A percentile compares a stretch with the other conserved stretches of the same genome.
Evolutionary conservation across 805 yeast species (phyloP).

Genomic region (Suhomyces prunicola): DNA sequence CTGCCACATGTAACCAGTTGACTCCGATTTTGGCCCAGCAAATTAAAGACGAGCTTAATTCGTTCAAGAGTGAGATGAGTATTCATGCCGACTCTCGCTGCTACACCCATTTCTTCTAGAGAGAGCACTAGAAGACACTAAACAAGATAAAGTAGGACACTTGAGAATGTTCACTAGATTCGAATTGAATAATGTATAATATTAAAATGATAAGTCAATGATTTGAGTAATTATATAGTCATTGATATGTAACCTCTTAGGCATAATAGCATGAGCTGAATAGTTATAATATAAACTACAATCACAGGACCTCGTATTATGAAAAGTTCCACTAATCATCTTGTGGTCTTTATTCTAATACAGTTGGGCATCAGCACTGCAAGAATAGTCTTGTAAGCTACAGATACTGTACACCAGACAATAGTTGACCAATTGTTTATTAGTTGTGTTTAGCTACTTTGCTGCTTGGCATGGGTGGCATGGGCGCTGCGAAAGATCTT

Average conservation of each 20-base stretch:
- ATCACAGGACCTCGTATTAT: too few relatives aligned
- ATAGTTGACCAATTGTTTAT: neutral
- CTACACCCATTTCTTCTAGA: conserved; percentile 77
- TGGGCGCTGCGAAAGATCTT: conserved; percentile 48
- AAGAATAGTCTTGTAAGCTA: too few relatives aligned
- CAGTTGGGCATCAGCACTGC: too few relatives aligned
- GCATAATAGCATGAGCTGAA: neutral
- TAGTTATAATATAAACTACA: neutral
- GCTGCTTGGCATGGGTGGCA: conserved; percentile 17
- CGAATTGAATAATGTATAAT: neutral
- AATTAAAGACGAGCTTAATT: conserved; percentile 82
- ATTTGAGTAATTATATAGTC: too few relatives aligned
- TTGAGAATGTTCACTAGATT: too few relatives aligned
- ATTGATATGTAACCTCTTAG: neutral
- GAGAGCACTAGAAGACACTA: neutral
- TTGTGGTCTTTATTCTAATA: too few relatives aligned
- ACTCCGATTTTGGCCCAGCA: conserved; percentile 84
- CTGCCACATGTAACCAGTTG: conserved; percentile 87
- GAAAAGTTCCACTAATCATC: too few relatives aligned
- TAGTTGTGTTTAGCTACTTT: neutral
- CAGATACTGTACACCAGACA: neutral
- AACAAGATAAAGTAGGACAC: too few relatives aligned
- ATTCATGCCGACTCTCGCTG: conserved; percentile 76
- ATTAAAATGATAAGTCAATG: neutral
- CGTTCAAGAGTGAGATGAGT: conserved; percentile 74